Evolutionary conservation across 139 green algal species (phyloP).

Genomic region (Mychonastes homosphaera): DNA sequence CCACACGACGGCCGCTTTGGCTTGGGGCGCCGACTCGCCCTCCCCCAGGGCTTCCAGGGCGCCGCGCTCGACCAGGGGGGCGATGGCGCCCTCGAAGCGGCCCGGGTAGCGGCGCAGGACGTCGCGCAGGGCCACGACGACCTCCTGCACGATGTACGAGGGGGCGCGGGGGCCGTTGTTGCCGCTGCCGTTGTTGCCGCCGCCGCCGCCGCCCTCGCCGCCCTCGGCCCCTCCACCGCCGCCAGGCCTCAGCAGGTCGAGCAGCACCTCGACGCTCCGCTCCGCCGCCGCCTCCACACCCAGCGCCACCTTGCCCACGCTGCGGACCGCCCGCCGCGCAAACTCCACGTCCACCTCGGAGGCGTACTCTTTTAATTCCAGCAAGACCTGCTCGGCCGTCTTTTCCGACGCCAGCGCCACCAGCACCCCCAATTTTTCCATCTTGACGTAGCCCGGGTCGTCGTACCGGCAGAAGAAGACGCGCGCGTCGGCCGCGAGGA

Average conservation of each 20-base stretch:
- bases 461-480: slow-evolving; percentile 99
- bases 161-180: no score
- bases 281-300: slow-evolving; percentile 74
- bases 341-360: slow-evolving; percentile 99
- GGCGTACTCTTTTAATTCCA: slow-evolving; percentile 99
- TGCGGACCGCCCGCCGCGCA: no score
- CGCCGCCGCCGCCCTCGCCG: no score
- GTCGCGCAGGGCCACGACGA: slow-evolving; percentile 85
- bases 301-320: slow-evolving; percentile 68
- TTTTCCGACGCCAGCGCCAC: slow-evolving; percentile 75
- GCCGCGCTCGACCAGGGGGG: slow-evolving; percentile 88
- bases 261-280: slow-evolving; percentile 92
- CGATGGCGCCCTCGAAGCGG: slow-evolving; percentile 93
- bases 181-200: slow-evolving; percentile 88
- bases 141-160: slow-evolving; percentile 99
- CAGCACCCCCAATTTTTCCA: slow-evolving; percentile 99
- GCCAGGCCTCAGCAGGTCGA: no score
- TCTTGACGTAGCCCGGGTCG: slow-evolving; percentile 97
- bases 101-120: slow-evolving; percentile 89
- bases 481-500: slow-evolving; percentile 78
- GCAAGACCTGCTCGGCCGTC: slow-evolving; percentile 95
- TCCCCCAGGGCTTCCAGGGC: slow-evolving; percentile 93
- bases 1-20: slow-evolving; percentile 87
- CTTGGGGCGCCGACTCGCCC: no score
- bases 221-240: no score